Base-by-base conservation (phyloP, 768 basidiomycete species). In the Rhodosporidiobolus sp. region DNA sequence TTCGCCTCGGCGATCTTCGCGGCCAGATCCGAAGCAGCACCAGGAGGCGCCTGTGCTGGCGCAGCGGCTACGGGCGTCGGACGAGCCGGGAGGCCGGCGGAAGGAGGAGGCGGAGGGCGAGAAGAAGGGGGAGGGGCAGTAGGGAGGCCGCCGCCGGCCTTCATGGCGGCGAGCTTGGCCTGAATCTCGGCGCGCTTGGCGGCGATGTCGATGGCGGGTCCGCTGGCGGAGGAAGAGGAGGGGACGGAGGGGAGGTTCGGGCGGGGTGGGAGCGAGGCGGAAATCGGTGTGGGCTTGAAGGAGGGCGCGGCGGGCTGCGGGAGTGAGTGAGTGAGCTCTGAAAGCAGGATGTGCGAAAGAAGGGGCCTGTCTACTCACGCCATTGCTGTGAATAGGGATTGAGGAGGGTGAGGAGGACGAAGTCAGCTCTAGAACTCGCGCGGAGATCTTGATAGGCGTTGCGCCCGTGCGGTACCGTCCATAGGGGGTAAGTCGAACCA, bases 1-100 rank as follows among this genome's bases (percentile, higher is more conserved):
- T 90, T 92, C 20, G 93, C 91, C 71, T 96, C 95, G 12, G 89
- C 90, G 0, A 96, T 87, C 70, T 86, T 84, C 14, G 87, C 86
- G 0, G 87, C 83, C 10, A 92, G 80, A 72, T 91, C 90, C 69
- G 89, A 88, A 35, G 85, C 80, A 35, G 83, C 82, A 62, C 56
- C 63, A 30, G 72, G 50, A 67, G 35, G 50, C n/a, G 66, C 55
- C 1, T 71, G 64, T 22, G 64, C 72, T 1, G 76, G 74, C 22
- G 68, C 76, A 22, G 74, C 56, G n/a, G n/a, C n/a, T 4, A 83
- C 82, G 16, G 82, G 81, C 5, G 81, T 75, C 3, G 82, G 79
- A 26, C 84, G 79, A 69, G 85, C 80, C 4, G 84, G 83, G n/a
- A 64, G 30, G 0, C 34, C 34, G 0, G 56, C 70, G 46, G 73